Evolutionary conservation across 306 rosid species (phyloP).

Genomic region (Hippophae gyantsensis): DNA sequence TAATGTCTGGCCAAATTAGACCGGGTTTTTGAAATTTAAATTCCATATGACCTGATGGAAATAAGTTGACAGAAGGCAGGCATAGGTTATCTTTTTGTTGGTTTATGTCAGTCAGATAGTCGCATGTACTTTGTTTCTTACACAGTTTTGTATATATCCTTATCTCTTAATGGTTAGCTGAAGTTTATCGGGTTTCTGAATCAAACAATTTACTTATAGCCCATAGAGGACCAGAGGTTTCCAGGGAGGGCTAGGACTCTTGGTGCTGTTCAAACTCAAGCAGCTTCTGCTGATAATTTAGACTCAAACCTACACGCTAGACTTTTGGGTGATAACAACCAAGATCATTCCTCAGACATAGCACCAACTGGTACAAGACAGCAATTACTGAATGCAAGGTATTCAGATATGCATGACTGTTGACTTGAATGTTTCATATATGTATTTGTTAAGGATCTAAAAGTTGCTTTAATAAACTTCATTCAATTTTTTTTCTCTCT

Average conservation of each 20-base stretch:
- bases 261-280: slow-evolving; percentile 44
- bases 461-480: not conserved
- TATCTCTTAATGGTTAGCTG: too few relatives aligned
- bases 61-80: slow-evolving; percentile 8
- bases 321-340: slow-evolving; percentile 54
- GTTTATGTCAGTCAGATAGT: too few relatives aligned
- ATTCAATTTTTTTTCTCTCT: not conserved
- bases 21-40: not conserved
- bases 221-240: slow-evolving; percentile 54
- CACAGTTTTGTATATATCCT: too few relatives aligned
- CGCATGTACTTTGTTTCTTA: too few relatives aligned
- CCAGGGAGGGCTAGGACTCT: slow-evolving; percentile 89
- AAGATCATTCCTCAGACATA: slow-evolving; percentile 30
- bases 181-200: not conserved
- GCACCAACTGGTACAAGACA: slow-evolving; percentile 33
- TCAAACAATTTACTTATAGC: slow-evolving; percentile 24
- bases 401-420: slow-evolving; percentile 20
- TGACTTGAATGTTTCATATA: slow-evolving; percentile 5
- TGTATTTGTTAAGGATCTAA: slow-evolving; percentile 1
- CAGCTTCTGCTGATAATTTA: slow-evolving; percentile 33
- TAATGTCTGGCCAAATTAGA: not conserved
- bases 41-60: not conserved
- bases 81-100: too few relatives aligned
- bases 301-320: slow-evolving; percentile 84
- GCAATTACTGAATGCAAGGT: slow-evolving; percentile 64